phyloP scores from a whole-genome alignment of 768 basidiomycete genomes.

The Xerocomus brunneocitrinus region DNA sequence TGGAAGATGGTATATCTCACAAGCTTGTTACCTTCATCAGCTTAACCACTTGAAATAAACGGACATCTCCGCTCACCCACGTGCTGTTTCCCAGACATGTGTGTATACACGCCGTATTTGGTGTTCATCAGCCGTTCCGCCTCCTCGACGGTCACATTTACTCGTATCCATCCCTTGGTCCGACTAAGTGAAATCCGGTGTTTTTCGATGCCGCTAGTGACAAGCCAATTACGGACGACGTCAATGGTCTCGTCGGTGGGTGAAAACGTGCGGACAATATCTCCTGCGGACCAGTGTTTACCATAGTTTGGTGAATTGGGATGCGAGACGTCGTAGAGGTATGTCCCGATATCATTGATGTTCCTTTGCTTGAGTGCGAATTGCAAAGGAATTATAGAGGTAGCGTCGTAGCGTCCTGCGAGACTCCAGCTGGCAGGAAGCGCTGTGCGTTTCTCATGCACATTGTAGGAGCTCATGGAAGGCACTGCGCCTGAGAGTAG shows the following conservation, averaged over 20 bases:
- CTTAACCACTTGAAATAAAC: not conserved
- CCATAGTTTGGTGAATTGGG: constrained; percentile 33
- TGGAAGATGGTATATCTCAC: constrained; percentile 32
- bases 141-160: constrained; percentile 27
- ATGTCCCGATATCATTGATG: constrained; percentile 21
- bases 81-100: constrained; percentile 25
- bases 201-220: constrained; percentile 20
- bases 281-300: constrained; percentile 29
- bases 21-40: constrained; percentile 18
- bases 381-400: constrained; percentile 25
- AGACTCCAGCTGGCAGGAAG: constrained; percentile 36
- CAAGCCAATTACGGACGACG: constrained; percentile 28
- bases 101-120: too few species aligned
- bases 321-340: constrained; percentile 28
- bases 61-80: constrained; percentile 17
- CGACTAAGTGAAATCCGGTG: constrained; percentile 14
- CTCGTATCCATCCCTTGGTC: constrained; percentile 25
- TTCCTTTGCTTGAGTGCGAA: constrained; percentile 33
- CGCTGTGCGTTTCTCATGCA: constrained; percentile 39
- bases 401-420: constrained; percentile 32
- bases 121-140: constrained; percentile 32
- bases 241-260: constrained; percentile 21
- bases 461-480: constrained; percentile 16
- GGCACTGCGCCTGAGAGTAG: constrained; percentile 16
- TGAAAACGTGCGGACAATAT: constrained; percentile 26